Evolutionary conservation across 805 yeast genomes (phyloP), one percentile per base, ranked within the genome.

Genomic region (Scheffersomyces spartinae): DNA sequence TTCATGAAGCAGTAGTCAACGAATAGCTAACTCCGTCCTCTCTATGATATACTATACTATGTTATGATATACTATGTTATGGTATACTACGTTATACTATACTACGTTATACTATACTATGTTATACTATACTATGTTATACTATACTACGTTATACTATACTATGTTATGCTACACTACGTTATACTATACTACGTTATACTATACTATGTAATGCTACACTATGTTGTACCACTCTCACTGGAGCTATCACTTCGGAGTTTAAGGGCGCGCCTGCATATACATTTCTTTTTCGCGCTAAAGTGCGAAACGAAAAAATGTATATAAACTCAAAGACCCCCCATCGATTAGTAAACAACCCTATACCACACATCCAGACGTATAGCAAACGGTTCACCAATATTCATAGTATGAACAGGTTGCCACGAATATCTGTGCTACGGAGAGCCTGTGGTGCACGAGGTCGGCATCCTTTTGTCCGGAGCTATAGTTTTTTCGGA

Each of bases 1-100:
- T 78, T 23, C 72, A 67, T 38, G 59, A 68, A 11, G 84, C 82
- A 16, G 88, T 80, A 26, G 49, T 51, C 10, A 22, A 35, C 18
- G 48, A 46, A 15, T 39, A 35, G n/a, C n/a, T n/a, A n/a, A n/a
- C n/a, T n/a, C n/a, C n/a, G 21, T 11, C 21, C 21, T 6, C 6
- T n/a, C n/a, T n/a, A n/a, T n/a, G n/a, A n/a, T n/a, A n/a, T n/a
- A n/a, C n/a, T n/a, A n/a, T n/a, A n/a, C n/a, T n/a, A n/a, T n/a
- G n/a, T n/a, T n/a, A n/a, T n/a, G n/a, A n/a, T n/a, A n/a, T 23
- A 11, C 9, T 16, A 20, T 8, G 6, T 6, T 25, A 12, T 10
- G 10, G n/a, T 6, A 24, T n/a, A 12, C 13, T 15, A 17, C 13
- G 10, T 18, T 18, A 9, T 20, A 6, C 10, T 11, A 13, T 15